Percentiles rank a stretch among this genome's conserved stretches.
Conservation (phyloP, 139 green algal species). For the Chlorella sp. region DNA sequence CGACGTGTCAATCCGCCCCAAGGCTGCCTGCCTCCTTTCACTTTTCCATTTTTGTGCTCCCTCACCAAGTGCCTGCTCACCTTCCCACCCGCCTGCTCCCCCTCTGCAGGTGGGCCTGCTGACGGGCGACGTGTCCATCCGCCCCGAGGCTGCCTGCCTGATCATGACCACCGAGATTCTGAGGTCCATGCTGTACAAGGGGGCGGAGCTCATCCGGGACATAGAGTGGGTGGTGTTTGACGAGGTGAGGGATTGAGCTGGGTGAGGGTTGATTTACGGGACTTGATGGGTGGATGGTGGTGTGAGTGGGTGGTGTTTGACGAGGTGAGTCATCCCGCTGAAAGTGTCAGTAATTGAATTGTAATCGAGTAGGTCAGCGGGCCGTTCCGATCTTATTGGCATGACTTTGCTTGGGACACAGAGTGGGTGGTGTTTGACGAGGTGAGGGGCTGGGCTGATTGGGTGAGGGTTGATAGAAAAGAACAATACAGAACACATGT, state of each 20-base stretch:
- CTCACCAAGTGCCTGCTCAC: too few species aligned
- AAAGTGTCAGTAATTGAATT: too few species aligned
- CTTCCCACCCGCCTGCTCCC: not conserved
- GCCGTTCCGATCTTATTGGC: too few species aligned
- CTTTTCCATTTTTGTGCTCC: not conserved
- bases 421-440: slow-evolving; percentile 99
- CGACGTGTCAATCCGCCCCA: slow-evolving; percentile 91
- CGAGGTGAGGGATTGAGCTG: slow-evolving; percentile 60
- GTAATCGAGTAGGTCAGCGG: too few species aligned
- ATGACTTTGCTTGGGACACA: too few species aligned
- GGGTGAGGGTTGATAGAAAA: too few species aligned
- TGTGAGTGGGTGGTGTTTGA: too few species aligned
- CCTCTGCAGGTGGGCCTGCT: slow-evolving; percentile 85
- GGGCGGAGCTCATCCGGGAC: slow-evolving; percentile 92
- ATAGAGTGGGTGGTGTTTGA: slow-evolving; percentile 98
- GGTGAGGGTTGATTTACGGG: too few species aligned
- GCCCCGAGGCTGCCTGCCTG: slow-evolving; percentile 86
- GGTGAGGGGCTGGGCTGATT: slow-evolving; percentile 37
- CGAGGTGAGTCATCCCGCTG: too few species aligned
- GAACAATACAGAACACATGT: too few species aligned
- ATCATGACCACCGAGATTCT: slow-evolving; percentile 99
- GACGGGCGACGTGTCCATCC: slow-evolving; percentile 95
- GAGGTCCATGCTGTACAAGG: slow-evolving; percentile 95
- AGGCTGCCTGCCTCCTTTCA: slow-evolving; percentile 90
- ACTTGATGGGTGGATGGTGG: too few species aligned